Evolutionary conservation across 192 early-diverging fungal genomes (phyloP).

Genomic region (Dissophora ornata): DNA sequence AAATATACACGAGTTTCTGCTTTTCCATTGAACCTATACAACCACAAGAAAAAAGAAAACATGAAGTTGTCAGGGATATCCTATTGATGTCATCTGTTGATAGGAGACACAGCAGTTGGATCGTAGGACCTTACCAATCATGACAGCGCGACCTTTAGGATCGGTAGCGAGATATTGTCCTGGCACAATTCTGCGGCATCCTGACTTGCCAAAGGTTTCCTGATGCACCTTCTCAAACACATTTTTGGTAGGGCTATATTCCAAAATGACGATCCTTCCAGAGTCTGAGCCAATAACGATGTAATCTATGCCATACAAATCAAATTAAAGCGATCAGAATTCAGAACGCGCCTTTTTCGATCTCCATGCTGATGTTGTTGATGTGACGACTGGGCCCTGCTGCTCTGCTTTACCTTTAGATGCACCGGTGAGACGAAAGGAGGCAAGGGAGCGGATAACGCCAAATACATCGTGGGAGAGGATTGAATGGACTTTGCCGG

Average conservation of each 20-base stretch:
- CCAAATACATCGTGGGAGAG: constrained; percentile 88
- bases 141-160: constrained; percentile 95
- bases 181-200: constrained; percentile 87
- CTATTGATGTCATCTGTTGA: too few relatives aligned
- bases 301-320: constrained; percentile 91
- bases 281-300: constrained; percentile 92
- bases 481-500: constrained; percentile 81
- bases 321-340: too few relatives aligned
- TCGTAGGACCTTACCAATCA: constrained; percentile 86
- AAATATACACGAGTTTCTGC: constrained; percentile 95
- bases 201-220: constrained; percentile 96
- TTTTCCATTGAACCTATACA: constrained; percentile 86
- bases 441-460: constrained; percentile 80
- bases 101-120: too few relatives aligned
- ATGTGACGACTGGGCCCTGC: too few relatives aligned
- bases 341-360: too few relatives aligned
- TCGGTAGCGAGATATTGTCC: constrained; percentile 97
- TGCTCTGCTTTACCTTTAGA: constrained; percentile 90
- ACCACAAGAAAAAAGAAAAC: not conserved
- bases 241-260: constrained; percentile 82
- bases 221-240: constrained; percentile 85
- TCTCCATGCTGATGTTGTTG: too few relatives aligned
- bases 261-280: constrained; percentile 89
- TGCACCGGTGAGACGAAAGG: constrained; percentile 91
- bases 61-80: too few relatives aligned